Evolutionary conservation across 139 green algal genomes (phyloP), one percentile per base, ranked within the genome.

Genomic region (Chlorella vulgaris): DNA sequence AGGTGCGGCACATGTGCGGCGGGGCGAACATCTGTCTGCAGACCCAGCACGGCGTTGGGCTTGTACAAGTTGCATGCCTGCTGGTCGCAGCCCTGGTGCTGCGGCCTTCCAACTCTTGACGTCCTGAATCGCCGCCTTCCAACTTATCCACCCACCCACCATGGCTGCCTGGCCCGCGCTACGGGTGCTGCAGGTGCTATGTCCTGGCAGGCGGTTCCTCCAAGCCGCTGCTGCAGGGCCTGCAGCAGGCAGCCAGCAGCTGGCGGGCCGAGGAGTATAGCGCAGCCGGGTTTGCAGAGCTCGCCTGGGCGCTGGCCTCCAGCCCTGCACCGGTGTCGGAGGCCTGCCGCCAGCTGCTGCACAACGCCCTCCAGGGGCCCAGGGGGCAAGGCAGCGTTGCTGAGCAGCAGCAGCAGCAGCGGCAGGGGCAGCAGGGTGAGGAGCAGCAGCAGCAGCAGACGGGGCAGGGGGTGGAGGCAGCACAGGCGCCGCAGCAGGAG

Each of bases 171-270:
- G 26, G 6, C 62, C 15, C 1, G 2, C 29, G 21, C 24, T 29
- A 3, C 26, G n/a, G n/a, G 19, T n/a, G 40, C 36, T 8, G 66
- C 77, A 83, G 77, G 65, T 76, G 33, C 24, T 83, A 76, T 47
- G 77, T 76, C 3, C 36, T 83, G 77, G 77, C 58, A 7, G 77
- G 77, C 65, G 65, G 77, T 50, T 10, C 66, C 4, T 83, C 77
- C 28, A 61, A 53, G 55, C 38, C 47, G 21, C 24, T 83, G 35
- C 36, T 83, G 33, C 4, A 15, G 1, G 50, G 8, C 33, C n/a
- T 83, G 26, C 77, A 76, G 24, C 51, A 31, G 28, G 28, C 50
- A 1, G 65, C 50, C 18, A 28, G 43, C 47, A 47, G 28, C 65
- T 76, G 77, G 65, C 4, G 15, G 0, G 33, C 35, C 1, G 77